Percentiles rank a stretch among this genome's conserved stretches.
Conservation (phyloP, 148 eudicot species). For the Heliamphora exappendiculata region DNA sequence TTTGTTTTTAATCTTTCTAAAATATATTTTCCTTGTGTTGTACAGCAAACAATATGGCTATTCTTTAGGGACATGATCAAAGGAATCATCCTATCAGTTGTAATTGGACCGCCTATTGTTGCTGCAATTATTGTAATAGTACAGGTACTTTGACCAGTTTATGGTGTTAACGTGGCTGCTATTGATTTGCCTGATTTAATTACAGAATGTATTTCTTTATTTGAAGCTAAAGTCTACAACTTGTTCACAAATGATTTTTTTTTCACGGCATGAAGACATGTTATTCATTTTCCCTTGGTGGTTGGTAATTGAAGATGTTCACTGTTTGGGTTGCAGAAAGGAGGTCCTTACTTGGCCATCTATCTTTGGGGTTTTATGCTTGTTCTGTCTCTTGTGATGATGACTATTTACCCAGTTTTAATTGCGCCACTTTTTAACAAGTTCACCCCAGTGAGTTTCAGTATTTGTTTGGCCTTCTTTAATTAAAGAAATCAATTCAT, state of each 20-base stretch:
- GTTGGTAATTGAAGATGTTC: neutral
- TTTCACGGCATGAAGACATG: neutral
- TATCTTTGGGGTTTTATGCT: slow-evolving; percentile 99
- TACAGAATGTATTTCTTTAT: neutral
- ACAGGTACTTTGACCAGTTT: slow-evolving; percentile 46
- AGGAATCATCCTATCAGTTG: slow-evolving; percentile 54
- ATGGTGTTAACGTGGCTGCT: neutral
- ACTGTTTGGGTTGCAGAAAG: slow-evolving; percentile 64
- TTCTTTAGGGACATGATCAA: slow-evolving; percentile 88
- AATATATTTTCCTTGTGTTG: slow-evolving; percentile 2
- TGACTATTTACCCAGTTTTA: slow-evolving; percentile 82
- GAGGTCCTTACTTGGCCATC: slow-evolving; percentile 97
- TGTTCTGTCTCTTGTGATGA: slow-evolving; percentile 81
- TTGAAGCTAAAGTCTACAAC: neutral
- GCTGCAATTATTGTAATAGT: slow-evolving; percentile 90
- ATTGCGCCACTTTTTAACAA: slow-evolving; percentile 98
- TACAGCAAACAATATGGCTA: slow-evolving; percentile 92
- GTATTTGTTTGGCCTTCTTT: neutral
- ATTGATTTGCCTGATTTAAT: neutral
- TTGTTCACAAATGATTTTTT: neutral
- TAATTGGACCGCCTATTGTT: slow-evolving; percentile 94
- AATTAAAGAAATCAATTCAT: slow-evolving; percentile 1
- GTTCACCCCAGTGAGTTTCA: slow-evolving; percentile 81
- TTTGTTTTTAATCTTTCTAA: neutral
- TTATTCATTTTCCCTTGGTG: neutral